Evolutionary conservation across 768 basidiomycete genomes (phyloP), one percentile per base, ranked within the genome.

Genomic region (Boletus edulis): DNA sequence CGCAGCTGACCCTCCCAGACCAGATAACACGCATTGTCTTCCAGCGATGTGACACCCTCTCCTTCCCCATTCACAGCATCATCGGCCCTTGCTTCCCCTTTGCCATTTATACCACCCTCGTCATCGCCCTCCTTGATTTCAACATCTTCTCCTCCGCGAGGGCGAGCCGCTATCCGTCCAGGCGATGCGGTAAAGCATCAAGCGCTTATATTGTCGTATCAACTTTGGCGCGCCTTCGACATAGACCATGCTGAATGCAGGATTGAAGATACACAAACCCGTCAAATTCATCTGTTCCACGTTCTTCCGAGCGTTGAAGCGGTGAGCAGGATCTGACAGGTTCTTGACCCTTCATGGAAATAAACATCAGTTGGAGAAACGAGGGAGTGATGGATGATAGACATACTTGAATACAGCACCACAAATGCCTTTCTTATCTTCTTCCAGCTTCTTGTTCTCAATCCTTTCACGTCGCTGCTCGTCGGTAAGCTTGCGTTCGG

Each of bases 221-320:
- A 86, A 87, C 71, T 91, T 95, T 35, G 81, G 73, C 0, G 89
- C 89, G 39, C 97, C 97, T 69, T 99, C 97, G 54, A 97, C 91
- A 62, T 96, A 90, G 45, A 99, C 85, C 77, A 98, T 80, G 64
- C 81, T 87, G 78, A 98, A 98, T 31, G 81, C 73, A 0, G 94
- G 89, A 67, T 95, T 85, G 81, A 94, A 93, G 65, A 97, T 87
- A 65, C 91, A 94, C 35, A 95, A 75, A 11, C 97, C 97, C 0
- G 91, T 87, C 14, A 98, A 78, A 56, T 83, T 85, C 68, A 88
- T 79, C 67, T 97, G 94, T 65, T 96, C 91, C 1, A 96, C 97
- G 64, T 98, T 98, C 78, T 91, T 94, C 55, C 91, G 86, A 49
- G 98, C 91, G 76, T 98, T 99, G 80, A 93, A 98, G 56, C 91